Evolutionary conservation across 2,329 filamentous ascomycete species (phyloP).

Genomic region (Fusarium sp.): DNA sequence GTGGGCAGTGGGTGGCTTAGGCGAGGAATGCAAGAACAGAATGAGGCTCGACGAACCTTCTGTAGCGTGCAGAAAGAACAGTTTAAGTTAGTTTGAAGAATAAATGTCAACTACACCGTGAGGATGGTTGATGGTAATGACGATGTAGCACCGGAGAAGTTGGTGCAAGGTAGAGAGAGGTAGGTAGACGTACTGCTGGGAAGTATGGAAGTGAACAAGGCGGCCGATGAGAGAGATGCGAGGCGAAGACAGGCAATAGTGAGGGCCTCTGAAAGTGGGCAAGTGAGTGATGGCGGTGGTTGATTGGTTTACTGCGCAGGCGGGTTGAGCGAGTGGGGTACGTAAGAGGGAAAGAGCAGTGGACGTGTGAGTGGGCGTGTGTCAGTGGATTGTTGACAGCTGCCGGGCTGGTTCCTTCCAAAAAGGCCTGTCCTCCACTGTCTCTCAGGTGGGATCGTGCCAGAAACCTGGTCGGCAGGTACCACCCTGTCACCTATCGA

Average conservation of each 20-base stretch:
- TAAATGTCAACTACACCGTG: constrained; percentile 27
- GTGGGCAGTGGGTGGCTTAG: constrained; percentile 42
- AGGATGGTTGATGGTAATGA: constrained; percentile 34
- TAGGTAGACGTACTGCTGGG: constrained; percentile 12
- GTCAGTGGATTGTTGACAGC: constrained; percentile 43
- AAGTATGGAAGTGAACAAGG: constrained; percentile 36
- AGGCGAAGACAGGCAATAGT: constrained; percentile 42
- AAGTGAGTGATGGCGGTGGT: constrained; percentile 15
- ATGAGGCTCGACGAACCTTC: constrained; percentile 37
- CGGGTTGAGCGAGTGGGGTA: constrained; percentile 34
- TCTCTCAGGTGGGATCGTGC: constrained; percentile 42
- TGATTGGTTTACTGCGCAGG: constrained; percentile 13
- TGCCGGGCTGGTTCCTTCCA: constrained; percentile 42
- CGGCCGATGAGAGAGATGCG: constrained; percentile 41
- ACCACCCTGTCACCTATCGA: constrained; percentile 30
- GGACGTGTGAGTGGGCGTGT: constrained; percentile 40
- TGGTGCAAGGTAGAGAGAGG: constrained; percentile 31
- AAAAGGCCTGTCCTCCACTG: constrained; percentile 39
- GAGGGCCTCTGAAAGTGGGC: constrained; percentile 39
- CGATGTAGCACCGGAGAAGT: constrained; percentile 33
- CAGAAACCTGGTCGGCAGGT: constrained; percentile 38
- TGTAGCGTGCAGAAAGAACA: constrained; percentile 20
- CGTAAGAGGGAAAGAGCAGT: constrained; percentile 35
- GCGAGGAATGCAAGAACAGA: constrained; percentile 32
- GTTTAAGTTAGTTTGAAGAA: constrained; percentile 21